phyloP scores from a whole-genome alignment of 495 filamentous ascomycete genomes.

The Aspergillus conjunctus region DNA sequence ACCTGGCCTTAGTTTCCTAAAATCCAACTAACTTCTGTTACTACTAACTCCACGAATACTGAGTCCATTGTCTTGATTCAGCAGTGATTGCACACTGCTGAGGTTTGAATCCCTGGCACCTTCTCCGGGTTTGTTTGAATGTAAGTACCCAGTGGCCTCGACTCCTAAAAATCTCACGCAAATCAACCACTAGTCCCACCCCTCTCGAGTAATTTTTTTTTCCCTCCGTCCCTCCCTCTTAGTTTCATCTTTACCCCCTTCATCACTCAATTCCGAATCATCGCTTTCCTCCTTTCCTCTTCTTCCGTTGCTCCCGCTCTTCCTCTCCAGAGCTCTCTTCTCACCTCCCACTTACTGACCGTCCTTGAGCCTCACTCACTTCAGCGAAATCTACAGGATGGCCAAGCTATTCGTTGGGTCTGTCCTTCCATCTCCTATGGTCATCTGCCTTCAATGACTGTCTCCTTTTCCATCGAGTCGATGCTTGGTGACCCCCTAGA shows the following conservation, averaged over 20 bases:
- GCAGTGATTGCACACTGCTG: neutral
- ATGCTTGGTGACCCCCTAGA: constrained; percentile 20
- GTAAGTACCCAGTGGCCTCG: constrained; percentile 1
- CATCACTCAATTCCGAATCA: constrained; percentile 15
- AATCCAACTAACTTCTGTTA: neutral
- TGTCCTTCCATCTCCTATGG: constrained; percentile 21
- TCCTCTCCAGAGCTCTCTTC: constrained; percentile 13
- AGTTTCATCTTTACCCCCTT: constrained; percentile 17
- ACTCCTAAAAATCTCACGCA: neutral
- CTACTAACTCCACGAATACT: neutral
- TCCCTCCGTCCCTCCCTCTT: neutral
- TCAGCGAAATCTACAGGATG: constrained; percentile 55
- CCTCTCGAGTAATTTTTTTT: constrained; percentile 2
- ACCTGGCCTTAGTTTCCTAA: constrained; percentile 1
- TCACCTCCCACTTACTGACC: constrained; percentile 19
- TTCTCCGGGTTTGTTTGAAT: neutral
- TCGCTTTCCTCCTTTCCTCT: neutral
- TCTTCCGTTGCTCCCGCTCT: neutral
- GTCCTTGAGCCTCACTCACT: constrained; percentile 30
- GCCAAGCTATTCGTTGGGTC: constrained; percentile 91
- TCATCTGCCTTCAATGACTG: constrained; percentile 14
- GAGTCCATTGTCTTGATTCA: neutral
- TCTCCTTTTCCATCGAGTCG: constrained; percentile 33
- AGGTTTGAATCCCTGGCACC: constrained; percentile 1
- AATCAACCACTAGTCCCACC: constrained; percentile 3